A percentile compares a stretch with the other conserved stretches of the same genome.
Evolutionary conservation across 2,329 filamentous ascomycete species (phyloP).

Genomic region (Phyllosticta paracitricarpa): DNA sequence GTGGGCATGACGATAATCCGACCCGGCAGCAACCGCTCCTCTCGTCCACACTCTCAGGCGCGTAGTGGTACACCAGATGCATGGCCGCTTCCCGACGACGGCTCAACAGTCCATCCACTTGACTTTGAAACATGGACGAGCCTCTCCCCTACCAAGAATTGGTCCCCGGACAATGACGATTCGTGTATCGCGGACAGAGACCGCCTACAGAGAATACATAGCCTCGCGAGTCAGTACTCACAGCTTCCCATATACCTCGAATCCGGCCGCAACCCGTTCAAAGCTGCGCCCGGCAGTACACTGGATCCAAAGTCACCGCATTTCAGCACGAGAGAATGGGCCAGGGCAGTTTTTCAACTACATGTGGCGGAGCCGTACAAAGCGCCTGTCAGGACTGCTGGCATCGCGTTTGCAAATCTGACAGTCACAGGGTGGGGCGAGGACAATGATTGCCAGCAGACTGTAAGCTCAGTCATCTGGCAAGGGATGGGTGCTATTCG

Average conservation of each 20-base stretch:
- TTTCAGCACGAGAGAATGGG: slow-evolving; percentile 2
- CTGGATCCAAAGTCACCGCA: neutral
- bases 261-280: slow-evolving; percentile 2
- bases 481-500: neutral
- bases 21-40: neutral
- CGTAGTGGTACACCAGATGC: neutral
- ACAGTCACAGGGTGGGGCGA: neutral
- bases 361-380: neutral
- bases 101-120: slow-evolving; percentile 3
- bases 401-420: slow-evolving; percentile 7
- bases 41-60: neutral
- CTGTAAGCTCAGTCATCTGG: neutral
- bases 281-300: neutral
- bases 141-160: neutral
- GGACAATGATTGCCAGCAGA: neutral
- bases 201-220: neutral
- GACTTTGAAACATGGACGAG: neutral
- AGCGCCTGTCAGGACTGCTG: neutral
- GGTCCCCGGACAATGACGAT: neutral
- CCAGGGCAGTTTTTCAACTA: neutral
- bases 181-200: neutral
- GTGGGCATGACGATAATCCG: slow-evolving; percentile 9
- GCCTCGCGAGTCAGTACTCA: slow-evolving; percentile 4
- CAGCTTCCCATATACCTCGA: neutral
- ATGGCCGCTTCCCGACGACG: neutral